Percentiles rank a stretch among this genome's conserved stretches.
Evolutionary conservation across 495 filamentous ascomycete species (phyloP).

Genomic region (Cairneyella variabilis): DNA sequence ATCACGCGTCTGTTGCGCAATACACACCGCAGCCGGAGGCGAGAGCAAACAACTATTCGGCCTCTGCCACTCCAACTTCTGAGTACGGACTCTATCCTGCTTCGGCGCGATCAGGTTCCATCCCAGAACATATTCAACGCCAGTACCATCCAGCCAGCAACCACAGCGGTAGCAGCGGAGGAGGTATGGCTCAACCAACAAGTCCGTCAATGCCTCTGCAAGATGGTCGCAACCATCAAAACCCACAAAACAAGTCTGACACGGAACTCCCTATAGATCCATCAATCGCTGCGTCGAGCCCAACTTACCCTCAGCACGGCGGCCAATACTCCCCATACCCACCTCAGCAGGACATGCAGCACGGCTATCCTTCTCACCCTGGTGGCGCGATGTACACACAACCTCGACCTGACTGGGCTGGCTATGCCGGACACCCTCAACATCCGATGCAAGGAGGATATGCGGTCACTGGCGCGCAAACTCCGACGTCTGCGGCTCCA

Average conservation of each 20-base stretch:
- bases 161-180: conserved; percentile 71
- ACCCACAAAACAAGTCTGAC: conserved; percentile 83
- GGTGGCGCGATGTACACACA: conserved; percentile 58
- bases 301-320: conserved; percentile 72
- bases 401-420: conserved; percentile 75
- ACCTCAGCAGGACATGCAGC: conserved; percentile 78
- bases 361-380: conserved; percentile 57
- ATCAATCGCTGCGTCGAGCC: conserved; percentile 87
- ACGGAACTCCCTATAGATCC: conserved; percentile 98
- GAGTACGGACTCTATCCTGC: conserved; percentile 82
- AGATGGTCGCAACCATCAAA: conserved; percentile 67
- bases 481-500: conserved; percentile 47
- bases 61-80: conserved; percentile 79
- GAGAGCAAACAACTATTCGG: conserved; percentile 64
- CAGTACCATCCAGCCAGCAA: conserved; percentile 70
- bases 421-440: conserved; percentile 63
- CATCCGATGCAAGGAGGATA: conserved; percentile 58
- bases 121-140: conserved; percentile 71
- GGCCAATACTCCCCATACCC: conserved; percentile 79
- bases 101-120: conserved; percentile 73
- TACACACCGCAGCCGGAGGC: conserved; percentile 72
- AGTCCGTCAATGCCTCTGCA: conserved; percentile 88
- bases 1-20: conserved; percentile 80
- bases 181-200: conserved; percentile 95
- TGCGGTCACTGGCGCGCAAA: conserved; percentile 54